These are phyloP conservation scores for Endocalyx cinctus DNA, from an alignment of 2,329 filamentous ascomycete genomes.

Conservation along the genomic window DNA sequence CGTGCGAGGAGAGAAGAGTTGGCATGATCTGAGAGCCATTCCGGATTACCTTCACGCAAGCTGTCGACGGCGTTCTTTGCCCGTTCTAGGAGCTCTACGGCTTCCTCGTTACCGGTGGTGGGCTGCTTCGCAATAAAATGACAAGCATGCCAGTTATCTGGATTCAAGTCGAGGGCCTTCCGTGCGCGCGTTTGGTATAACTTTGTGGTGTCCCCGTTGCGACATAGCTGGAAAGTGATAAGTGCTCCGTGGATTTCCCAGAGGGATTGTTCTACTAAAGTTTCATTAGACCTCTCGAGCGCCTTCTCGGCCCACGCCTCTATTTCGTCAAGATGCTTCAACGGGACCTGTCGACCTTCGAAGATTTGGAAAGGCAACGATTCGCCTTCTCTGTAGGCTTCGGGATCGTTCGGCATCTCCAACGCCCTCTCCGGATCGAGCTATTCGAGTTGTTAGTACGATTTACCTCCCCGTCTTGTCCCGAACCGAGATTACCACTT, in stretches of 20 bases:
- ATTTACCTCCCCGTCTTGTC: too few relatives aligned
- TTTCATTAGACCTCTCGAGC: conserved; percentile 14
- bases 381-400: conserved; percentile 9
- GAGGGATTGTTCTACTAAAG: conserved; percentile 15
- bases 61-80: conserved; percentile 22
- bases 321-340: conserved; percentile 17
- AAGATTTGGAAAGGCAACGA: conserved; percentile 9
- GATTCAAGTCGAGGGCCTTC: conserved; percentile 21
- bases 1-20: conserved; percentile 25
- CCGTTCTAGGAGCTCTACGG: conserved; percentile 18
- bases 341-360: conserved; percentile 14
- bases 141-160: conserved; percentile 25
- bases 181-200: conserved; percentile 20
- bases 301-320: conserved; percentile 19
- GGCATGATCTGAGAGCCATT: conserved; percentile 15
- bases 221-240: conserved; percentile 22
- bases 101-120: conserved; percentile 18
- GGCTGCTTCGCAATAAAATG: conserved; percentile 24
- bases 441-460: too few relatives aligned
- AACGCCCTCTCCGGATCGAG: conserved; percentile 16
- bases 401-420: conserved; percentile 17
- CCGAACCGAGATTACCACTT: too few relatives aligned
- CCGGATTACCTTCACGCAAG: conserved; percentile 8
- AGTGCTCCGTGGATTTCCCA: conserved; percentile 27
- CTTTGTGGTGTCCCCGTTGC: conserved; percentile 12